A percentile compares a stretch with the other conserved stretches of the same genome.
phyloP scores from a whole-genome alignment of 257 asterid genomes.

The Gardenia jasminoides region DNA sequence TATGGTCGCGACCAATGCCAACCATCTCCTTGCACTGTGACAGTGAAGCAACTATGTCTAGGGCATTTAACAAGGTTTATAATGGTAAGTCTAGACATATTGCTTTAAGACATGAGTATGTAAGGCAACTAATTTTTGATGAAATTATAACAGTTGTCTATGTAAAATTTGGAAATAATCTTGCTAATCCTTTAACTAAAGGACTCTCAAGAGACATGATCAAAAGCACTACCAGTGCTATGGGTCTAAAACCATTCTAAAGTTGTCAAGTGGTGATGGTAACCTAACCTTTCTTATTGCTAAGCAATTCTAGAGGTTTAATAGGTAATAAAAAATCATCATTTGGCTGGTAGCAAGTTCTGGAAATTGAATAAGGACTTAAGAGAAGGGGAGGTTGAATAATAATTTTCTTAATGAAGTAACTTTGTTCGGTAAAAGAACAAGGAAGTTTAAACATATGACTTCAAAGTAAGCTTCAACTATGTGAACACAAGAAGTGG shows the following conservation, averaged over 20 bases:
- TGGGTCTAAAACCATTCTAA: not conserved
- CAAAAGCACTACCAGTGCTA: too few relatives aligned
- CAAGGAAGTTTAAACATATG: too few relatives aligned
- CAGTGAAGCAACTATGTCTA: slow-evolving; percentile 9
- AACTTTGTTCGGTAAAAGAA: too few relatives aligned
- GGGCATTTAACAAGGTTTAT: not conserved
- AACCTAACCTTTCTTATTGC: not conserved
- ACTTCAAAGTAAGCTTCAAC: too few relatives aligned
- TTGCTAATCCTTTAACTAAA: not conserved
- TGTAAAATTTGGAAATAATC: not conserved
- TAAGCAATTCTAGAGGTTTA: not conserved
- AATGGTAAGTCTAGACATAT: slow-evolving; percentile 4
- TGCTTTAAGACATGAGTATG: slow-evolving; percentile 2
- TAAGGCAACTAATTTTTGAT: not conserved
- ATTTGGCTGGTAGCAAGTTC: not conserved
- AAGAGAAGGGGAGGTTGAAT: too few relatives aligned
- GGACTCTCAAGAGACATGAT: too few relatives aligned
- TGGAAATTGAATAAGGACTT: too few relatives aligned
- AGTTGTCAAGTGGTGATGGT: not conserved
- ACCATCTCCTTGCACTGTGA: not conserved
- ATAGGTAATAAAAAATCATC: not conserved
- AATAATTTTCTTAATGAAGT: too few relatives aligned
- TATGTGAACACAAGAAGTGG: too few relatives aligned
- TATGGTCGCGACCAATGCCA: not conserved
- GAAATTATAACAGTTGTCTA: not conserved